Evolutionary conservation across 202 grass and related monocot species (phyloP).

Genomic region (Alloteropsis angusta): DNA sequence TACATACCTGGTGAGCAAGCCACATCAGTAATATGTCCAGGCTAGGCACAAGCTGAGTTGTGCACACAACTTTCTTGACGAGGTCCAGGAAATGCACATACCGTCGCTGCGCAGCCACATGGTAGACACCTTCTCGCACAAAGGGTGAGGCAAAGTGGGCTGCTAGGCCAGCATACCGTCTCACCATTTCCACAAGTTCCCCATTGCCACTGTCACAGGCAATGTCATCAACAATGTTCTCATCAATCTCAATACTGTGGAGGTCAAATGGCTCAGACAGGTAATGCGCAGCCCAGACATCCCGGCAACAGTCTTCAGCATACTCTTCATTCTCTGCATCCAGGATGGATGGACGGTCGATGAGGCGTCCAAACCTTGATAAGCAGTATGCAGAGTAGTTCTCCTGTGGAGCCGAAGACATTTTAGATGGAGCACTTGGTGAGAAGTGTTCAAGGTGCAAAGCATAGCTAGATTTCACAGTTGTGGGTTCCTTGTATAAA

Average conservation of each 20-base stretch:
- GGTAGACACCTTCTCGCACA: slow-evolving; percentile 65
- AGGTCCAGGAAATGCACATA: slow-evolving; percentile 69
- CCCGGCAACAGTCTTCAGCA: slow-evolving; percentile 45
- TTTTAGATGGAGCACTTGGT: neutral
- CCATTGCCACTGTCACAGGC: neutral
- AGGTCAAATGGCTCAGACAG: slow-evolving; percentile 66
- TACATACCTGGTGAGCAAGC: slow-evolving; percentile 80
- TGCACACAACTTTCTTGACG: slow-evolving; percentile 24
- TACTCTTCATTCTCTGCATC: slow-evolving; percentile 76
- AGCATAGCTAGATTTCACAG: neutral
- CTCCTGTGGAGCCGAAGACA: slow-evolving; percentile 26
- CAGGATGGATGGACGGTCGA: slow-evolving; percentile 59
- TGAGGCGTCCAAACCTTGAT: slow-evolving; percentile 58
- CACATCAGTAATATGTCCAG: slow-evolving; percentile 80
- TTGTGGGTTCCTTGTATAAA: neutral
- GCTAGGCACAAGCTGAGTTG: slow-evolving; percentile 47
- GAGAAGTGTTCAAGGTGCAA: neutral
- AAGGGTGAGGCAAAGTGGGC: slow-evolving; percentile 47
- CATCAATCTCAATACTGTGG: slow-evolving; percentile 10
- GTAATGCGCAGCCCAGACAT: slow-evolving; percentile 61
- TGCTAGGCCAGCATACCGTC: slow-evolving; percentile 28
- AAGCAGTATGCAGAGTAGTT: slow-evolving; percentile 55
- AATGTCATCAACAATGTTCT: neutral
- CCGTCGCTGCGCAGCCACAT: slow-evolving; percentile 51
- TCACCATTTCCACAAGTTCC: slow-evolving; percentile 39